These are phyloP conservation scores for Leishmania martiniquensis DNA, from an alignment of 208 protist species.

Conservation along the genomic window DNA sequence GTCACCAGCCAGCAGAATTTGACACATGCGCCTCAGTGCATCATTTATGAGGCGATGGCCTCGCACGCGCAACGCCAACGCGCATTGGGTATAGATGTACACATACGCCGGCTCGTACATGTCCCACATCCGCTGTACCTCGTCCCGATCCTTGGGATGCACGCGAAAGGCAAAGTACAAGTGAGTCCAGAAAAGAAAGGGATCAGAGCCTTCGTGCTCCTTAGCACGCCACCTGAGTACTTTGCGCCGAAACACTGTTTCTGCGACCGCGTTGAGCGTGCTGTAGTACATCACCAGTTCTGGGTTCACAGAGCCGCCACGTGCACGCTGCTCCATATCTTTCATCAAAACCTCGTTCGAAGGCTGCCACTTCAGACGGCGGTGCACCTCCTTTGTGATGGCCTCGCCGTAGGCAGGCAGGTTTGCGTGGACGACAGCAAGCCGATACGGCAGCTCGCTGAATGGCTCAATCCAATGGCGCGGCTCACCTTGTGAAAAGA, in stretches of 20 bases:
- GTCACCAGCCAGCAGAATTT: slow-evolving; percentile 79
- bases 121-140: slow-evolving; percentile 81
- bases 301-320: slow-evolving; percentile 49
- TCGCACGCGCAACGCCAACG: slow-evolving; percentile 65
- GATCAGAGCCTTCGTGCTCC: slow-evolving; percentile 77
- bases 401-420: slow-evolving; percentile 74
- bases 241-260: slow-evolving; percentile 73
- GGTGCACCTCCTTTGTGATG: slow-evolving; percentile 69
- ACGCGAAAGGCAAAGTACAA: slow-evolving; percentile 90
- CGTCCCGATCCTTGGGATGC: slow-evolving; percentile 62
- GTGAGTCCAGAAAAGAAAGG: slow-evolving; percentile 88
- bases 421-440: slow-evolving; percentile 85
- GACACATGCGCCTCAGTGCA: slow-evolving; percentile 77
- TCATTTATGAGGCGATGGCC: slow-evolving; percentile 85
- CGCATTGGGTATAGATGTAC: slow-evolving; percentile 88
- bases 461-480: slow-evolving; percentile 85
- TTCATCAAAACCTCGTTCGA: slow-evolving; percentile 68
- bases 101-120: slow-evolving; percentile 84
- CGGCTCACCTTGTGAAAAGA: slow-evolving; percentile 74
- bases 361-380: slow-evolving; percentile 43
- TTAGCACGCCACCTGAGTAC: slow-evolving; percentile 75
- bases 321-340: slow-evolving; percentile 72
- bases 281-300: slow-evolving; percentile 72
- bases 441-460: slow-evolving; percentile 72
- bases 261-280: slow-evolving; percentile 65